Percentiles rank a stretch among this genome's conserved stretches.
These are phyloP conservation scores for Colletotrichum incanum DNA, from an alignment of 2,329 filamentous ascomycete species.

Conservation along the genomic window DNA sequence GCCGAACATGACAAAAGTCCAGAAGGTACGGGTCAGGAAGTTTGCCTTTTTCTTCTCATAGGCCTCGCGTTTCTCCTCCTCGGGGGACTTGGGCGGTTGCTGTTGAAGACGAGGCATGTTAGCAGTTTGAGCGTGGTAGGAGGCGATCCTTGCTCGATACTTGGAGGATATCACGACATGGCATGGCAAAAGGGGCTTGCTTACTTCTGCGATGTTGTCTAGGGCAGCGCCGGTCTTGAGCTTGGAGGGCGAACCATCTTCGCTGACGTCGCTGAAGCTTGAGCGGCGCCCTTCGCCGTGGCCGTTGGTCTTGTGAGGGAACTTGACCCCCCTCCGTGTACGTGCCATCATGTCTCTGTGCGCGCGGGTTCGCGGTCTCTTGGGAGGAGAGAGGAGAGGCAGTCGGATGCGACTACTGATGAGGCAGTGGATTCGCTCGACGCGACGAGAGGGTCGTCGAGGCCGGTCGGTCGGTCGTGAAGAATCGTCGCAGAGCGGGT, in stretches of 20 bases:
- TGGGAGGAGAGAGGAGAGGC: neutral
- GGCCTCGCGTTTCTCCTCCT: slow-evolving; percentile 68
- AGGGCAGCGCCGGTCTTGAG: slow-evolving; percentile 47
- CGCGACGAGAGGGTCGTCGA: neutral
- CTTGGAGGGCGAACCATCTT: slow-evolving; percentile 63
- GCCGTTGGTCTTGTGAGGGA: slow-evolving; percentile 68
- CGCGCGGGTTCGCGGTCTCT: neutral
- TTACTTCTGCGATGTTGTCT: slow-evolving; percentile 57
- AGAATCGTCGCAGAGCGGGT: slow-evolving; percentile 23
- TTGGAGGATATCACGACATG: too few relatives aligned
- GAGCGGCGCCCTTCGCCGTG: slow-evolving; percentile 72
- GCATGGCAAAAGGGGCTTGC: slow-evolving; percentile 12
- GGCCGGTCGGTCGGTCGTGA: neutral
- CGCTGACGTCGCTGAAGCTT: slow-evolving; percentile 81
- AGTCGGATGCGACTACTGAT: neutral
- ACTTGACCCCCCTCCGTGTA: slow-evolving; percentile 68
- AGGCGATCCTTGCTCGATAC: neutral
- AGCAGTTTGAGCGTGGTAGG: neutral
- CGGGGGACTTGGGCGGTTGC: slow-evolving; percentile 57
- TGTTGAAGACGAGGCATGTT: slow-evolving; percentile 45
- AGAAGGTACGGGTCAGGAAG: slow-evolving; percentile 96
- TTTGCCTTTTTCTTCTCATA: slow-evolving; percentile 99
- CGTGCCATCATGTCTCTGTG: slow-evolving; percentile 51
- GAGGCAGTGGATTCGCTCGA: neutral
- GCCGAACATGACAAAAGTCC: slow-evolving; percentile 98